Base-by-base conservation (phyloP, 208 protist genomes). In the Naegleria lovaniensis region DNA sequence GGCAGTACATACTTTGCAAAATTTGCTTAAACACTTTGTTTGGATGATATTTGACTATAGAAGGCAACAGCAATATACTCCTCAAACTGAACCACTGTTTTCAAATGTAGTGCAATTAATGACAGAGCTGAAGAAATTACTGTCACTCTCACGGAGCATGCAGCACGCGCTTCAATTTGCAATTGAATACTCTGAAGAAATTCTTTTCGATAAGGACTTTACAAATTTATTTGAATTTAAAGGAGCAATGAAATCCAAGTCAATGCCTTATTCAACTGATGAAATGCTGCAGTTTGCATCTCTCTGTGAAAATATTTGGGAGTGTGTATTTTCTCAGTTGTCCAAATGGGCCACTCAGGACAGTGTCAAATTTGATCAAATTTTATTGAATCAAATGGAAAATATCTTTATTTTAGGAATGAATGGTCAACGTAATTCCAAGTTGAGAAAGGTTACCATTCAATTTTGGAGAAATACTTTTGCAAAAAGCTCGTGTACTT, bases 21-120 rank as follows among this genome's bases (percentile, higher is more conserved):
- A 36, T 13, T 13, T 79, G 9, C 29, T 79, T 0, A 79, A 79
- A 36, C 13, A 25, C 9, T 79, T 79, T 79, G 29, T 79, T 79
- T 79, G 67, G 67, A 79, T 79, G 67, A 79, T 79, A 36, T 79
- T 79, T 79, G 67, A 79, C 36, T 79, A 36, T 79, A 79, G 29
- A 79, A 79, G 29, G 36, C 67, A 75, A 29, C 19, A n/a, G 4
- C 19, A 79, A 29, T 79, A 36, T 29, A 6, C 16, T 36, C 5
- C 7, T 11, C 29, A 36, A 36, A 13, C 67, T 15, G 29, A 79
- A 29, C 13, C 55, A 29, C 22, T 67, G 6, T 67, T 67, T 67
- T 15, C 11, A 36, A 36, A 36, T 36, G 25, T 36, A 7, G 25
- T 33, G 19, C 29, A 79, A 29, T 6, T 79, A 79, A 79, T 79